Base-by-base conservation (phyloP, 805 yeast species). In the Scheffersomyces stipitis region DNA sequence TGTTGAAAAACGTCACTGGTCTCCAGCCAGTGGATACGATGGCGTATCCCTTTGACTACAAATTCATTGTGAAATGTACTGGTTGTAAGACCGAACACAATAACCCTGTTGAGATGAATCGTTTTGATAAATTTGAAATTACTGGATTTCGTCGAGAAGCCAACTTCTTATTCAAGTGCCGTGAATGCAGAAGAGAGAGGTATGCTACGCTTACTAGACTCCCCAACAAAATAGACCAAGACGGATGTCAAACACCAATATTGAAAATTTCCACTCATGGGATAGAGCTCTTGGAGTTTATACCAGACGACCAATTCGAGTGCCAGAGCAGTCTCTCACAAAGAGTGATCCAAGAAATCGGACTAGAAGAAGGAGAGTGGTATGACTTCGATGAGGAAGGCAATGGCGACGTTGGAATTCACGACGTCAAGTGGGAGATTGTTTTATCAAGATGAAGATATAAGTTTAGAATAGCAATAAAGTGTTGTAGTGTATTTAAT, bases 251-350 rank as follows among this genome's bases (percentile, higher is more conserved):
- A 26, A n/a, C 26, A n/a, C 35, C 34, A 8, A 30, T 34, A 9
- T 22, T 38, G 8, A 12, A 24, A 15, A 31, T 38, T 9, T 16
- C 15, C 17, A 30, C 31, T 8, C 15, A 18, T 15, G 42, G 42
- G 3, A 26, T 38, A 8, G 42, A 31, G 12, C 18, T 38, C 15
- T 7, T 34, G 5, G 26, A 16, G 15, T 38, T 34, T 18, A 31
- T 34, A 5, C 34, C 42, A 6, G 42, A 31, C 31, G 38, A 34
- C 36, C 42, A 38, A 31, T 38, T 24, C 30, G 28, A 22, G 20
- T 34, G 34, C 26, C 22, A 16, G 5, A 24, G 18, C 17, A 9
- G 8, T 2, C 24, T 15, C 3, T 18, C 28, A 5, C 15, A 15
- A 14, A 12, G 15, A 3, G 15, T n/a, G 4, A 24, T 38, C 9